These are phyloP conservation scores for Scenedesmus sp. DNA, from an alignment of 163 green algal species.

Conservation along the genomic window DNA sequence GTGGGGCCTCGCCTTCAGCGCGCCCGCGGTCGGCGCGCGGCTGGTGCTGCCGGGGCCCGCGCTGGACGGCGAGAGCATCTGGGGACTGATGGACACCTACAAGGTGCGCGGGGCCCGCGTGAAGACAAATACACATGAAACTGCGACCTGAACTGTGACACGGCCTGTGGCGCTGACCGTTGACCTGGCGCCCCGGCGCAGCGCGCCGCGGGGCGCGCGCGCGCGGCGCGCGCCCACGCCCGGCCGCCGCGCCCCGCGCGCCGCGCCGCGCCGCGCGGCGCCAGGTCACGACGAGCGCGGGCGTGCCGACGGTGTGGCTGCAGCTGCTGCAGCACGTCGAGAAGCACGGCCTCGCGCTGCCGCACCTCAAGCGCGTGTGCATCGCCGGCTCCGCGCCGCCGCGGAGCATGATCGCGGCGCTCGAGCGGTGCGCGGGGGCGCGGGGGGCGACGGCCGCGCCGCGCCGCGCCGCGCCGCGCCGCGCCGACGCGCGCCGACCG, in stretches of 20 bases:
- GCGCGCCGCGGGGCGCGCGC: too few relatives aligned
- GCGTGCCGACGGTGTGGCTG: constrained; percentile 78
- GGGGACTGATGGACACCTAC: constrained; percentile 63
- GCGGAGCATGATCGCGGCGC: constrained; percentile 65
- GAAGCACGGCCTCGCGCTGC: constrained; percentile 48
- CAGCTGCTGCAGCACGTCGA: constrained; percentile 69
- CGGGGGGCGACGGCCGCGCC: too few relatives aligned
- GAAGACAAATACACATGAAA: background rate
- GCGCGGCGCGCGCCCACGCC: too few relatives aligned
- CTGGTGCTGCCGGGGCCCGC: constrained; percentile 80
- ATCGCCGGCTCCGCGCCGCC: constrained; percentile 78
- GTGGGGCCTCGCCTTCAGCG: constrained; percentile 70
- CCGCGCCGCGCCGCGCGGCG: constrained; percentile 25
- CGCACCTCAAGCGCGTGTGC: constrained; percentile 51
- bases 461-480: too few relatives aligned
- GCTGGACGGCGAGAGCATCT: constrained; percentile 72
- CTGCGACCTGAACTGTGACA: background rate
- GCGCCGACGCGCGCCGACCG: too few relatives aligned
- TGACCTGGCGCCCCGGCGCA: background rate
- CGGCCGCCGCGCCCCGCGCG: too few relatives aligned
- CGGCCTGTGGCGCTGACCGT: background rate
- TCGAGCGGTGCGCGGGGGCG: constrained; percentile 63
- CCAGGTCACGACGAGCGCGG: constrained; percentile 54
- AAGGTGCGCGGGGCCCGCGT: too few relatives aligned
- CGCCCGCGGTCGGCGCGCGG: constrained; percentile 62